Base-by-base conservation (phyloP, 164 flowering plant genomes). In the Magnolia sinica region DNA sequence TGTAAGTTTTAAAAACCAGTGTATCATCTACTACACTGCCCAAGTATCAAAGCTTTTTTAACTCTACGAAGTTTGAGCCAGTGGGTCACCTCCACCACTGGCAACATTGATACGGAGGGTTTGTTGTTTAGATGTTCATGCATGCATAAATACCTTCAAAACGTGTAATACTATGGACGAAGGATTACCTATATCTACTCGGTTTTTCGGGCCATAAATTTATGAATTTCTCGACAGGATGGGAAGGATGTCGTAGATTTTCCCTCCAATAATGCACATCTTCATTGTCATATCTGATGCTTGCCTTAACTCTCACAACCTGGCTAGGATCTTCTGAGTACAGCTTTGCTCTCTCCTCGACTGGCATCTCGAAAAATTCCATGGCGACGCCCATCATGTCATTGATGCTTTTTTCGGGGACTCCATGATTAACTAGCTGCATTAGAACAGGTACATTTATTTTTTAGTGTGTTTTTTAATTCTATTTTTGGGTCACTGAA, bases 211-310 rank as follows among this genome's bases (percentile, higher is more conserved):
- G 90, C 87, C 86, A 88, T 50, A 19, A 20, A 7, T 77, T 67
- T 1, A 78, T 66, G 18, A 70, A 52, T 37, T 85, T 82, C 10
- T 83, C 78, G 0, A 85, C 23, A 24, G 91, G 89, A 76, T 79
- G 73, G 76, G 86, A 87, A 72, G 58, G 79, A 69, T 78, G 87
- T 63, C 78, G 79, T 3, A 85, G 52, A 63, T 18, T 63, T 49
- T 88, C 87, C 65, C 86, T 84, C 90, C 90, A 88, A 37, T 70
- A 80, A 37, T 86, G 87, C 7, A 72, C 64, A 23, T 80, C 77
- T 71, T 88, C 86, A 1, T 52, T 76, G 1, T 64, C 79, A 64
- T 80, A 86, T 67, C 83, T 73, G 19, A 81, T 16, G 79, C 87
- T 88, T 4, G 86, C 78, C 74, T 68, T 80, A 1, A 84, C 55